phyloP scores from a whole-genome alignment of 1,139 yeast genomes.

The Barnettozyma hawaiiensis region DNA sequence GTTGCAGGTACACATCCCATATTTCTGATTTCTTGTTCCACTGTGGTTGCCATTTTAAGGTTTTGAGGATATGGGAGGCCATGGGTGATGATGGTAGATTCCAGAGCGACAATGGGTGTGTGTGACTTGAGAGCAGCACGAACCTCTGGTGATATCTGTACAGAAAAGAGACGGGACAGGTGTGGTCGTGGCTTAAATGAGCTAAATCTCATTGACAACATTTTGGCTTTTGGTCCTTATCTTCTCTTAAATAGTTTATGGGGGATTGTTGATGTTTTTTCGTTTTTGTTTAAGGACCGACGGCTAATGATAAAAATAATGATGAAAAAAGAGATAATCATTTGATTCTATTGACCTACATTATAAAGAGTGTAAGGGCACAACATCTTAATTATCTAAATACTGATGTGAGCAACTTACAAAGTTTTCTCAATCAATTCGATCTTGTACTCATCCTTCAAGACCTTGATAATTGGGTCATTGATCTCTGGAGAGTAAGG shows the following conservation, averaged over 20 bases:
- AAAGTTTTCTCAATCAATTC: slow-evolving; percentile 80
- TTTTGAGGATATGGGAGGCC: slow-evolving; percentile 84
- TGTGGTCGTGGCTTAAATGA: background rate
- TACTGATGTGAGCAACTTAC: slow-evolving; percentile 8
- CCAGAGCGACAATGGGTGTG: slow-evolving; percentile 71
- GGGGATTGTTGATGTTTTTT: background rate
- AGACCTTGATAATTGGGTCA: slow-evolving; percentile 83
- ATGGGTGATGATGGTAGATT: slow-evolving; percentile 85
- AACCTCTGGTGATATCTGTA: slow-evolving; percentile 51
- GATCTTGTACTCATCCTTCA: slow-evolving; percentile 86
- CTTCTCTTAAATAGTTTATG: too few species aligned
- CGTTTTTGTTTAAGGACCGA: too few species aligned
- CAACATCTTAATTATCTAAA: background rate
- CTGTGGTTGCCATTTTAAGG: slow-evolving; percentile 62
- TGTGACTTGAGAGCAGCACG: slow-evolving; percentile 50
- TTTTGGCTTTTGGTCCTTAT: background rate
- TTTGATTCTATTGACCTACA: too few species aligned
- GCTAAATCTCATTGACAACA: background rate
- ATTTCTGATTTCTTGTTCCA: slow-evolving; percentile 54
- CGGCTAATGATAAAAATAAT: too few species aligned
- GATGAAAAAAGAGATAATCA: too few species aligned
- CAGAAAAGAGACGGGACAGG: slow-evolving; percentile 10
- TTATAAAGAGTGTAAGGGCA: too few species aligned
- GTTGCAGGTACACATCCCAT: slow-evolving; percentile 83
- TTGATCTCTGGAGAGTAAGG: slow-evolving; percentile 90